These are phyloP conservation scores for Wickerhamomyces rabaulensis DNA, from an alignment of 805 yeast genomes.

Conservation along the genomic window DNA sequence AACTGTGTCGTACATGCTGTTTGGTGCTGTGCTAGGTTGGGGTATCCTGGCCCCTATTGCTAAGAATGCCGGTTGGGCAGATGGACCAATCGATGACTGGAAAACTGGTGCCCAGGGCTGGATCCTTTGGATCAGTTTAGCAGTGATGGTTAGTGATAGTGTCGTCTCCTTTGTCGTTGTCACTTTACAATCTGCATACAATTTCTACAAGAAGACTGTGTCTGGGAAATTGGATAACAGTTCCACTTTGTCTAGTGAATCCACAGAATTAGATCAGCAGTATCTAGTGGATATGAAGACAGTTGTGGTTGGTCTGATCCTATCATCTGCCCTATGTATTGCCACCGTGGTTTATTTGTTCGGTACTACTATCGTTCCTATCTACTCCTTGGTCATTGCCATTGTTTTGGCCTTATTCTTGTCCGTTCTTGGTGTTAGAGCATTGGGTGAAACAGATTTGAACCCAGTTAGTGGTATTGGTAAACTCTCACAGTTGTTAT, in stretches of 20 bases:
- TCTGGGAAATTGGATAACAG: background rate
- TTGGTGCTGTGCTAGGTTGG: constrained; percentile 92
- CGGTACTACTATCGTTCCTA: constrained; percentile 58
- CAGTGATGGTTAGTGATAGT: constrained; percentile 93
- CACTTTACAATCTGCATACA: constrained; percentile 37
- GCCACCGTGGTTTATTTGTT: constrained; percentile 62
- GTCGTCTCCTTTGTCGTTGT: constrained; percentile 72
- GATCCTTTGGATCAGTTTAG: constrained; percentile 90
- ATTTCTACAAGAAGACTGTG: constrained; percentile 6
- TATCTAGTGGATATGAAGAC: constrained; percentile 46
- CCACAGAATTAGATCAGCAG: constrained; percentile 26
- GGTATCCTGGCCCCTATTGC: constrained; percentile 82
- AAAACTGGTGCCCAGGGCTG: constrained; percentile 93
- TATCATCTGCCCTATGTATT: constrained; percentile 66
- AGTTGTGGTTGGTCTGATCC: constrained; percentile 54
- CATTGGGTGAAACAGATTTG: constrained; percentile 93
- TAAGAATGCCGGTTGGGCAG: constrained; percentile 72
- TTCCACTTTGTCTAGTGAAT: constrained; percentile 7
- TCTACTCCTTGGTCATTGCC: constrained; percentile 64
- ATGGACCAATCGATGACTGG: constrained; percentile 90
- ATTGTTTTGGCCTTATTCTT: constrained; percentile 70
- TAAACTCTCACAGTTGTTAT: constrained; percentile 81
- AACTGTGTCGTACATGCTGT: constrained; percentile 84
- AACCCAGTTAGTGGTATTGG: constrained; percentile 98
- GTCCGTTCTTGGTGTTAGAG: constrained; percentile 85